Percentiles rank a stretch among this genome's conserved stretches.
Evolutionary conservation across 2,329 filamentous ascomycete genomes (phyloP).

Genomic region (Aspergillaceae sp.): DNA sequence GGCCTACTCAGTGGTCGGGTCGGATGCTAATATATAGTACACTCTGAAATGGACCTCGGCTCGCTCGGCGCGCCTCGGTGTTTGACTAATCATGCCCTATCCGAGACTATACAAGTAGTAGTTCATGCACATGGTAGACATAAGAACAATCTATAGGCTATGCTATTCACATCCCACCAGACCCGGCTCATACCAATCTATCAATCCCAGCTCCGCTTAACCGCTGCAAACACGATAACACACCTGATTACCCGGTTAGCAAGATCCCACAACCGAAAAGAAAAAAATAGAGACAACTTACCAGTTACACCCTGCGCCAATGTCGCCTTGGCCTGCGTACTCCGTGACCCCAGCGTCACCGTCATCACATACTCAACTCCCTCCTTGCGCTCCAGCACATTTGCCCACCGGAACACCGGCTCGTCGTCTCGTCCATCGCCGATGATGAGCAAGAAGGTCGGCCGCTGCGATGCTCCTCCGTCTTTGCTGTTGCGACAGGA

Average conservation of each 20-base stretch:
- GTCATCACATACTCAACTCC: slow-evolving; percentile 65
- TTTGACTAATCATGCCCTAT: no score
- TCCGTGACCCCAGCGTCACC: slow-evolving; percentile 76
- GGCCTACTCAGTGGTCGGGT: not conserved
- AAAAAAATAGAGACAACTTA: slow-evolving; percentile 37
- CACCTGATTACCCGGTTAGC: slow-evolving; percentile 29
- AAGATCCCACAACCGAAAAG: not conserved
- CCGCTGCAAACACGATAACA: slow-evolving; percentile 46
- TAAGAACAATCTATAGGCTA: not conserved
- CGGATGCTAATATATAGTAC: not conserved
- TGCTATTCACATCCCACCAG: not conserved
- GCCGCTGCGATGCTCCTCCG: slow-evolving; percentile 20
- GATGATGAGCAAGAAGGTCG: slow-evolving; percentile 82
- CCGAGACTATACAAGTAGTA: not conserved
- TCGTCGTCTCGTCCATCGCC: slow-evolving; percentile 92
- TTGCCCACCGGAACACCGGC: slow-evolving; percentile 90
- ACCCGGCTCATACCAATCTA: not conserved
- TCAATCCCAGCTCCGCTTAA: no score
- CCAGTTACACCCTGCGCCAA: slow-evolving; percentile 87
- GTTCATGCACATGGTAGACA: not conserved
- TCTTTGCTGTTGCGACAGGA: slow-evolving; percentile 39
- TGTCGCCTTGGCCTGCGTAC: slow-evolving; percentile 78
- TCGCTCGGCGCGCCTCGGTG: no score
- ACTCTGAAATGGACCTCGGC: not conserved
- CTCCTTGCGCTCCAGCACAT: slow-evolving; percentile 55